Evolutionary conservation across 805 yeast genomes (phyloP).

Genomic region (Sugiyamaella americana): DNA sequence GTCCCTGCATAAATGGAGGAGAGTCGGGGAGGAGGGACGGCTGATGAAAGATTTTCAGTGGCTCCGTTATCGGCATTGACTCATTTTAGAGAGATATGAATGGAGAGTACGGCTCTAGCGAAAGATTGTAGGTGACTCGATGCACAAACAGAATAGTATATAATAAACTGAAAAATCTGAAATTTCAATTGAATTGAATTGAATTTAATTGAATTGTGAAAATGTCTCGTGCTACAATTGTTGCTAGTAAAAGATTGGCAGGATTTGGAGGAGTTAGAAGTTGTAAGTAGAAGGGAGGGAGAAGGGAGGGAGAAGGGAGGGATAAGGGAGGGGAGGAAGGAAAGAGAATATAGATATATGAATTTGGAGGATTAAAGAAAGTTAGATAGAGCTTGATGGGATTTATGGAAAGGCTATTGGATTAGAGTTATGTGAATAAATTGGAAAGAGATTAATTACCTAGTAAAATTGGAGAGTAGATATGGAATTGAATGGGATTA

Average conservation of each 20-base stretch:
- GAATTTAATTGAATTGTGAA: no score
- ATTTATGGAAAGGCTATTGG: no score
- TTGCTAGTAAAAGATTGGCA: background rate
- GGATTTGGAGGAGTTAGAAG: background rate
- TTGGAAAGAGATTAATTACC: background rate
- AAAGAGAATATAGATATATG: no score
- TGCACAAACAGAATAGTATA: background rate
- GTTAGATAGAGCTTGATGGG: no score
- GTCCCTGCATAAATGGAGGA: no score
- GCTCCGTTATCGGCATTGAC: background rate
- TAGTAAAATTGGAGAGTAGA: no score
- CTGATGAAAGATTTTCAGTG: background rate
- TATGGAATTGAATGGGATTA: no score
- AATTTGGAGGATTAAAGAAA: no score
- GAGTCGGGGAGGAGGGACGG: background rate
- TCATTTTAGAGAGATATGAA: background rate
- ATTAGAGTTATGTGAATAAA: background rate
- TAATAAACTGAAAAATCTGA: background rate
- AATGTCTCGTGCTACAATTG: background rate
- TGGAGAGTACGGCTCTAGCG: background rate
- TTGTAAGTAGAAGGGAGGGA: background rate
- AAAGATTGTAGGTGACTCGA: no score
- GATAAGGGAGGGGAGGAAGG: background rate
- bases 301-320: background rate
- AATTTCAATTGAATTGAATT: no score